Evolutionary conservation across 1,284 basidiomycete genomes (phyloP).

Genomic region (Microstroma glucosiphilum): DNA sequence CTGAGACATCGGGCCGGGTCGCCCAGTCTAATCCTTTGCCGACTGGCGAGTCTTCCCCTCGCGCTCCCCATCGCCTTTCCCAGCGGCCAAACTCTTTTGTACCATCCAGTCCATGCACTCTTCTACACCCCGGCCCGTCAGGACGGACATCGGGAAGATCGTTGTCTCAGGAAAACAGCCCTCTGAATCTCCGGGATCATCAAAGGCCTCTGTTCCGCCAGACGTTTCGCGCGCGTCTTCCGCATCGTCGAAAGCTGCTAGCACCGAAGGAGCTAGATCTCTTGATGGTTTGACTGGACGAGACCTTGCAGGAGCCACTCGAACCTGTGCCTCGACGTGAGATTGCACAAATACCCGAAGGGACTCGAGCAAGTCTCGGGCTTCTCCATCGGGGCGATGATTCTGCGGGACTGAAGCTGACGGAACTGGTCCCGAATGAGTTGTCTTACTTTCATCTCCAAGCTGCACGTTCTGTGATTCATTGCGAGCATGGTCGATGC

Average conservation of each 20-base stretch:
- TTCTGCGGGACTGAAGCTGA: not conserved
- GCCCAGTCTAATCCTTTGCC: too few relatives aligned
- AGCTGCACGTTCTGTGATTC: too few relatives aligned
- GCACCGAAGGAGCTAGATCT: too few relatives aligned
- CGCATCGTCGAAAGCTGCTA: too few relatives aligned
- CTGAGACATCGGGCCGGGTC: too few relatives aligned
- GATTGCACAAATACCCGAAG: not conserved
- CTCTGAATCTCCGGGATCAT: not conserved
- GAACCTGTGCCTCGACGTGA: not conserved
- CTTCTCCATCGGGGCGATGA: not conserved
- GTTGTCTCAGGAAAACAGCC: not conserved
- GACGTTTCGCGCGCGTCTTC: not conserved
- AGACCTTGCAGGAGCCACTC: not conserved
- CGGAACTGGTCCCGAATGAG: not conserved
- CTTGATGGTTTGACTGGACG: not conserved
- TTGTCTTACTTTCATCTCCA: too few relatives aligned
- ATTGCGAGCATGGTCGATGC: not conserved
- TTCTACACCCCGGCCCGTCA: not conserved
- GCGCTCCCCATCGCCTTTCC: too few relatives aligned
- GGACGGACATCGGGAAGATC: not conserved
- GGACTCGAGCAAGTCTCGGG: not conserved
- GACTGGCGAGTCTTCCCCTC: too few relatives aligned
- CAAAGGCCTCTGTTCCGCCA: not conserved
- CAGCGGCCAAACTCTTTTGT: not conserved
- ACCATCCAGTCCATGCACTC: slow-evolving; percentile 1